Conservation (phyloP, 1,284 basidiomycete genomes). For the Somion occarium region DNA sequence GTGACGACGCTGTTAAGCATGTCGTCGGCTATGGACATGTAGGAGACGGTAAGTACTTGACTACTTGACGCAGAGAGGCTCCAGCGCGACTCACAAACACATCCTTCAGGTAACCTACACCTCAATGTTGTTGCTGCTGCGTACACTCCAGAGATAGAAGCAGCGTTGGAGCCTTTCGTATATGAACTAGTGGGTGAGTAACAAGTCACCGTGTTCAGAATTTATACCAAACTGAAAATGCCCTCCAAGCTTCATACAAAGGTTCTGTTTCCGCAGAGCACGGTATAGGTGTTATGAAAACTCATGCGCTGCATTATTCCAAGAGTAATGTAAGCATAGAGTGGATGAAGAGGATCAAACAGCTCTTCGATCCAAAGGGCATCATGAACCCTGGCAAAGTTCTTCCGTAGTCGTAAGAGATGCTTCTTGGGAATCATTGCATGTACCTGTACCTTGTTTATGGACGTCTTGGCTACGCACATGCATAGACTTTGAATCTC, state of each 20-base stretch:
- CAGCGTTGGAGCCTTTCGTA: constrained; percentile 90
- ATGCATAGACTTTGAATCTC: background rate
- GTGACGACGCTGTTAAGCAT: constrained; percentile 70
- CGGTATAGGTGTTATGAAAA: constrained; percentile 94
- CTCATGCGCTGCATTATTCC: constrained; percentile 86
- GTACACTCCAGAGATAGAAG: constrained; percentile 83
- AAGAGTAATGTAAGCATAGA: constrained; percentile 79
- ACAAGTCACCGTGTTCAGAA: constrained; percentile 2
- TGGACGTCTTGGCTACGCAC: background rate
- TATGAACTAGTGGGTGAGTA: constrained; percentile 86
- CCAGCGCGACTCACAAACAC: constrained; percentile 4
- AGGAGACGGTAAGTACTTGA: constrained; percentile 73
- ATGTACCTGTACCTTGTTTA: background rate
- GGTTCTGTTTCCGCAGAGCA: constrained; percentile 98
- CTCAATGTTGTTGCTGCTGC: constrained; percentile 88
- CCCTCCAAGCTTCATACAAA: constrained; percentile 52
- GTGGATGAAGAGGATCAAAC: constrained; percentile 89
- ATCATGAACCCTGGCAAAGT: constrained; percentile 93
- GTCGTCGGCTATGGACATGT: constrained; percentile 96
- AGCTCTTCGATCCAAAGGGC: constrained; percentile 86
- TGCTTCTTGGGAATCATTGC: background rate
- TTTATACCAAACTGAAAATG: constrained; percentile 1
- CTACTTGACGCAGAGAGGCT: constrained; percentile 10
- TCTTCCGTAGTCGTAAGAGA: constrained; percentile 30
- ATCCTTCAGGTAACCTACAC: constrained; percentile 79